Evolutionary conservation across 306 rosid genomes (phyloP).

Genomic region (Betula pendula): DNA sequence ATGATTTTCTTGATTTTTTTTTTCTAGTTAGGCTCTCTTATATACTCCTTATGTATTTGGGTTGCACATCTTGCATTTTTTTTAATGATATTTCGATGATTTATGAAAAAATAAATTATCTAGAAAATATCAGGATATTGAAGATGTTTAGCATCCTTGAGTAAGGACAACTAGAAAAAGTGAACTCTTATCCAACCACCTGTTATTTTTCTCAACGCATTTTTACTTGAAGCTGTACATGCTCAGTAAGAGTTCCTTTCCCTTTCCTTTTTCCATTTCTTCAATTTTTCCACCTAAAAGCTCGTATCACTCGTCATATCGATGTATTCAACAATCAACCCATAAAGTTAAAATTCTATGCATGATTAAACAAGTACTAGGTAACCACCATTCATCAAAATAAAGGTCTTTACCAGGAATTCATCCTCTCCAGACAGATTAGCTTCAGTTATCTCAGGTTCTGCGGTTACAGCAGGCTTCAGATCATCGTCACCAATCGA

Average conservation of each 20-base stretch:
- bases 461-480: constrained; percentile 95
- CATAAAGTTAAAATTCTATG: not conserved
- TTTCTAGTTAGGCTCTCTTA: no score
- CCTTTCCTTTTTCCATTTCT: not conserved
- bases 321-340: not conserved
- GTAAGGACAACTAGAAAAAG: no score
- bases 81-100: no score
- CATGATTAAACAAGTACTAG: not conserved
- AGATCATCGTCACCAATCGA: constrained; percentile 93
- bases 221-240: no score
- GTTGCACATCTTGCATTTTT: no score
- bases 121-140: no score
- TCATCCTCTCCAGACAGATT: constrained; percentile 68
- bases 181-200: no score
- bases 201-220: no score
- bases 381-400: constrained; percentile 1
- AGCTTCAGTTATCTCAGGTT: constrained; percentile 81
- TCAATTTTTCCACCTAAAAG: not conserved
- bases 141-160: not conserved
- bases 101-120: not conserved
- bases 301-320: no score
- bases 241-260: no score
- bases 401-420: constrained; percentile 51
- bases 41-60: no score
- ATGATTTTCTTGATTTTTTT: no score